These are phyloP conservation scores for Silene conica DNA, from an alignment of 148 eudicot genomes.

Conservation along the genomic window DNA sequence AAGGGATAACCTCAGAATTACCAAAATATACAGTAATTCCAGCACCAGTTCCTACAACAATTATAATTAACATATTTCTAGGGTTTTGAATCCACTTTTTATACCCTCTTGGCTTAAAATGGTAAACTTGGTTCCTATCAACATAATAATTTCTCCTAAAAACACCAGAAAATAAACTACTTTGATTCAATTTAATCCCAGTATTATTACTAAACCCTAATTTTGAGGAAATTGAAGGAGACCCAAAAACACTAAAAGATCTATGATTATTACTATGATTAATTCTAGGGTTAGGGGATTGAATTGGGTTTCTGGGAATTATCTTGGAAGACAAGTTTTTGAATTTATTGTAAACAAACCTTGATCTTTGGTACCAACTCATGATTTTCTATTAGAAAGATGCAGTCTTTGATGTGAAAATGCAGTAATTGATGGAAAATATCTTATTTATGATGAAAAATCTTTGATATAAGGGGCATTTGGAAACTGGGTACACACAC, in stretches of 20 bases:
- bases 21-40: slow-evolving; percentile 49
- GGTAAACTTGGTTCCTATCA: slow-evolving; percentile 51
- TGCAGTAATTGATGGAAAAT: background rate
- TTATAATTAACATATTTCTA: slow-evolving; percentile 38
- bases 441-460: background rate
- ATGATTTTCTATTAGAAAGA: slow-evolving; percentile 24
- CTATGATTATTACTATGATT: slow-evolving; percentile 14
- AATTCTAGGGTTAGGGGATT: slow-evolving; percentile 17
- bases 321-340: slow-evolving; percentile 32
- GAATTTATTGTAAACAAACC: slow-evolving; percentile 33
- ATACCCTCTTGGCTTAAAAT: slow-evolving; percentile 60
- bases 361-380: slow-evolving; percentile 55
- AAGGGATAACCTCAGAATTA: slow-evolving; percentile 57
- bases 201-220: slow-evolving; percentile 21
- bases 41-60: slow-evolving; percentile 44
- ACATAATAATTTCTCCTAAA: slow-evolving; percentile 60
- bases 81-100: slow-evolving; percentile 61
- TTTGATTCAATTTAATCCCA: slow-evolving; percentile 23
- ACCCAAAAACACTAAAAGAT: slow-evolving; percentile 20
- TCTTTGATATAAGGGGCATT: slow-evolving; percentile 1
- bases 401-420: background rate
- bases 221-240: slow-evolving; percentile 39
- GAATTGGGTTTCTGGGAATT: slow-evolving; percentile 27
- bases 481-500: slow-evolving; percentile 16
- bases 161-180: slow-evolving; percentile 23